Base-by-base conservation (phyloP, 192 early-diverging fungal genomes). In the Thamnidium elegans region DNA sequence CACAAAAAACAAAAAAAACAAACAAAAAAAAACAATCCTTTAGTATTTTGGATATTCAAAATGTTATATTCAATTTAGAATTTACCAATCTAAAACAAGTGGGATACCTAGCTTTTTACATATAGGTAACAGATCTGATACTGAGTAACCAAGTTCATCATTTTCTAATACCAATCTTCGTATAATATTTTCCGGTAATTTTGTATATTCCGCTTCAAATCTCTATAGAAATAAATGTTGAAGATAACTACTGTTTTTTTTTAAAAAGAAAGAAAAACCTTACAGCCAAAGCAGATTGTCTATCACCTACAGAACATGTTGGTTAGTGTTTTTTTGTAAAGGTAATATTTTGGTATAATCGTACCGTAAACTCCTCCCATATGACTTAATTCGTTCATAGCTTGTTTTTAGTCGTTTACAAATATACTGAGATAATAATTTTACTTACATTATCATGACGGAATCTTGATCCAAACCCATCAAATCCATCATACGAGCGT, bases 121-220 rank as follows among this genome's bases (percentile, higher is more conserved):
- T 21, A 71, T 61, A 14, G 78, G 78, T n/a, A 82, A 56, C 10
- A 82, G 39, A 5, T 82, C 81, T 20, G 67, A 52, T 8, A 80
- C 76, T 13, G 62, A 68, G 44, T 78, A 82, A 36, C 73, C 78
- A 15, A 80, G 50, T 56, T 82, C 81, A 60, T 82, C 81, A 51
- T 82, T 82, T 43, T 82, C 81, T 26, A 82, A 67, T 5, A 80
- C 78, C 15, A 82, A 52, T 19, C 81, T 70, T 13, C 63, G n/a
- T 55, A 70, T 76, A 45, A 78, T 75, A 11, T 64, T 50, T n/a
- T 55, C 19, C 2, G 75, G 67, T 34, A 82, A 39, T 13, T 30
- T 46, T 3, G 30, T 42, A 46, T 77, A 80, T 23, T 64, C 79
- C 36, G 70, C 67, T 51, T 66, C 58, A 60, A 82, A 80, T 2